Conservation (phyloP, 2,329 filamentous ascomycete genomes). For the Nigrospora oryzae region DNA sequence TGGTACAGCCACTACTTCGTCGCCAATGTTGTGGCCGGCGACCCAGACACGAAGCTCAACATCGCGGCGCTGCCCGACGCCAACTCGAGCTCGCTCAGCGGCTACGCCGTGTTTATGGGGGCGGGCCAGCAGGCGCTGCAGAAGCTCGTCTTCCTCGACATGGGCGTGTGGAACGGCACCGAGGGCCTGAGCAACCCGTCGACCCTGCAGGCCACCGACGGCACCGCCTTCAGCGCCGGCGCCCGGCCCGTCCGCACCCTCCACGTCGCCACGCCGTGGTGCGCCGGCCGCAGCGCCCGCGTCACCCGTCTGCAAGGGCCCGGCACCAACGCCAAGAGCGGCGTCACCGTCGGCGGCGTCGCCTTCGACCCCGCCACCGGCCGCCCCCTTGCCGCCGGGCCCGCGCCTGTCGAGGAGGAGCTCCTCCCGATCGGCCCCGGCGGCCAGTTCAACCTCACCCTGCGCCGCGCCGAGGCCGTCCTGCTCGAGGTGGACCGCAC, state of each 20-base stretch:
- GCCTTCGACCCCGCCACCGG: conserved; percentile 20
- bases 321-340: conserved; percentile 26
- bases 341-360: conserved; percentile 20
- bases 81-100: conserved; percentile 23
- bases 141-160: conserved; percentile 25
- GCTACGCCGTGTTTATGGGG: conserved; percentile 20
- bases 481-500: conserved; percentile 15
- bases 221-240: conserved; percentile 18
- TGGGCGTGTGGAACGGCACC: conserved; percentile 27
- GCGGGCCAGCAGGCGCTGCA: conserved; percentile 6
- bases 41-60: conserved; percentile 4
- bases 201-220: conserved; percentile 19
- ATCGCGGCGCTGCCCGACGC: conserved; percentile 21
- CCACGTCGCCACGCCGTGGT: conserved; percentile 20
- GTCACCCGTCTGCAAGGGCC: conserved; percentile 19
- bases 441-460: conserved; percentile 13
- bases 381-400: conserved; percentile 10
- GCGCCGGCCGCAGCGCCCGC: conserved; percentile 10
- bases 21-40: conserved; percentile 14
- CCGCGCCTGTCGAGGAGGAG: conserved; percentile 10
- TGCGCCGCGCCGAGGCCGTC: conserved; percentile 21
- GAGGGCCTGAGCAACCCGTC: conserved; percentile 23
- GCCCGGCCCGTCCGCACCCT: conserved; percentile 15
- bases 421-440: conserved; percentile 14
- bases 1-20: conserved; percentile 27